Conservation (phyloP, 352 stramenopile species). For the Pythium plurisporium region DNA sequence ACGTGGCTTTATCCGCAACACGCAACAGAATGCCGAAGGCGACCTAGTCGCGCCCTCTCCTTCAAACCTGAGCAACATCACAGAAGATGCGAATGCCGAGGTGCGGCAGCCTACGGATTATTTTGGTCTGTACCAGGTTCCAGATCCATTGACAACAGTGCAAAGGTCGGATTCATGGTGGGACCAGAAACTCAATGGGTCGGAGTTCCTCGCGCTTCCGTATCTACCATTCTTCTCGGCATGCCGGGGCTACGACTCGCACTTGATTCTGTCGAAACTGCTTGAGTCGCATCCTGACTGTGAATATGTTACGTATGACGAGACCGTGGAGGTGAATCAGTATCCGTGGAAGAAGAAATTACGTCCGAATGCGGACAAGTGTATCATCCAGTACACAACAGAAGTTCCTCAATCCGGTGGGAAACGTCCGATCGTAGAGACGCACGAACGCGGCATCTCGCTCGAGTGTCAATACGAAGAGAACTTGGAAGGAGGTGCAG, state of each 20-base stretch:
- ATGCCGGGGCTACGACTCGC: conserved; percentile 92
- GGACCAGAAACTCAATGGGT: conserved; percentile 54
- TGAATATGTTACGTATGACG: conserved; percentile 72
- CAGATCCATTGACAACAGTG: conserved; percentile 35
- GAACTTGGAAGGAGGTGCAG: conserved; percentile 65
- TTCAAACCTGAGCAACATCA: conserved; percentile 12
- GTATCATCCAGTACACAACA: conserved; percentile 50
- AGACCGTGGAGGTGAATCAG: conserved; percentile 90
- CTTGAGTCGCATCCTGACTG: conserved; percentile 94
- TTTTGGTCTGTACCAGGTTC: conserved; percentile 46
- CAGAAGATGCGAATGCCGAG: conserved; percentile 3
- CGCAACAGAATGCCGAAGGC: conserved; percentile 52
- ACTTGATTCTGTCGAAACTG: conserved; percentile 92
- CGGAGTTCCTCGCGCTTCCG: conserved; percentile 81
- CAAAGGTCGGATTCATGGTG: conserved; percentile 67
- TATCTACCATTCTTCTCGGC: conserved; percentile 97
- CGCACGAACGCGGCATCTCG: conserved; percentile 61
- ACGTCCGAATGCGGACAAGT: conserved; percentile 75
- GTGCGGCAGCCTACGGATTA: conserved; percentile 50
- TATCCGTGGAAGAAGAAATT: conserved; percentile 88
- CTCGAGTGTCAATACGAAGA: conserved; percentile 91
- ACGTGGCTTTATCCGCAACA: conserved; percentile 51
- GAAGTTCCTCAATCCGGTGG: conserved; percentile 20
- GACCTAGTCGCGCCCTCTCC: conserved; percentile 19
- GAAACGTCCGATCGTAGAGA: conserved; percentile 9